Evolutionary conservation across 2,329 filamentous ascomycete species (phyloP).

Genomic region (Aspergillus pseudoterreus): DNA sequence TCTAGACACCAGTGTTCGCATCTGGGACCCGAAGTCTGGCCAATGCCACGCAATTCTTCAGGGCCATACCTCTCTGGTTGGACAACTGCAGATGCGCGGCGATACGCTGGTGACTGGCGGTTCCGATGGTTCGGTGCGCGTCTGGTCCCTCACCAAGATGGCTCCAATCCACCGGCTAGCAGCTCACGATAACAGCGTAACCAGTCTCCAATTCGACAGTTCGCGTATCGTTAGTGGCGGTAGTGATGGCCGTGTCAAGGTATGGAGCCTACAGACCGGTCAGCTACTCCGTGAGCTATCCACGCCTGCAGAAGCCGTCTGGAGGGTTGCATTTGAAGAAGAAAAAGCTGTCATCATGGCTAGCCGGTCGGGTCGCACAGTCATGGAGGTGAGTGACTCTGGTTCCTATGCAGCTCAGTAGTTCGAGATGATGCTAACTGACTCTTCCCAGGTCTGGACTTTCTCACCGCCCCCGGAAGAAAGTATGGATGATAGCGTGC

Average conservation of each 20-base stretch:
- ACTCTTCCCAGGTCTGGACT: constrained; percentile 72
- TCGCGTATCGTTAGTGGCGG: constrained; percentile 92
- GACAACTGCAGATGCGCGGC: constrained; percentile 91
- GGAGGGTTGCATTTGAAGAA: constrained; percentile 96
- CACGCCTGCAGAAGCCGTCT: constrained; percentile 88
- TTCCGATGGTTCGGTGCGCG: constrained; percentile 90
- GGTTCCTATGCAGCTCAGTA: neutral
- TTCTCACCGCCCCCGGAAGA: constrained; percentile 70
- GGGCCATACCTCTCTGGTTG: constrained; percentile 93
- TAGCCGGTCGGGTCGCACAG: constrained; percentile 74
- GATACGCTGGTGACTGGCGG: constrained; percentile 94
- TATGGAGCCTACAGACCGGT: constrained; percentile 94
- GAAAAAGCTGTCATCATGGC: constrained; percentile 98
- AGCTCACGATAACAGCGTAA: constrained; percentile 97
- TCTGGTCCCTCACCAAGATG: constrained; percentile 91
- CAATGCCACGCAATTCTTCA: constrained; percentile 89
- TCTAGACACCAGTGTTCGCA: constrained; percentile 91
- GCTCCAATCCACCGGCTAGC: constrained; percentile 89
- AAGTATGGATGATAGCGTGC: constrained; percentile 21
- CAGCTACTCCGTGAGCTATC: constrained; percentile 87
- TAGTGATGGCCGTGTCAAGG: constrained; percentile 95
- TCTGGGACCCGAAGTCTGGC: constrained; percentile 89
- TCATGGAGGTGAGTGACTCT: constrained; percentile 82
- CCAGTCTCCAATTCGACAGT: constrained; percentile 94
- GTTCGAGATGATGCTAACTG: constrained; percentile 6